Evolutionary conservation across 257 asterid species (phyloP), one percentile per base, ranked within the genome.

Genomic region (Hygrophila difformis): DNA sequence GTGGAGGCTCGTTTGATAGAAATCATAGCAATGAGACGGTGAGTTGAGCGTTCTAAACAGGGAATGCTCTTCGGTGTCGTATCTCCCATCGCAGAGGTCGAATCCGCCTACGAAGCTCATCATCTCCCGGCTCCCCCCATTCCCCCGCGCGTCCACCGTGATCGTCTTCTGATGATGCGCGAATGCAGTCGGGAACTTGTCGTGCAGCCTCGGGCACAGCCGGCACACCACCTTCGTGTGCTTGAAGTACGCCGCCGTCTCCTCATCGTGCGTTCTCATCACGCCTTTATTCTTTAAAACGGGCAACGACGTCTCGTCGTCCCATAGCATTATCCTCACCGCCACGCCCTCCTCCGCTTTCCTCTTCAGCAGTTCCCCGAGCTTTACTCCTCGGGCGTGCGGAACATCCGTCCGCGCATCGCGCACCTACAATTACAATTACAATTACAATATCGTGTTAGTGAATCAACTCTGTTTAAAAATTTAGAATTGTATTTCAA

Each of bases 41-140:
- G 70, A 64, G 46, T 87, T 87, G 2, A 87, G 92, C 4, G 95
- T 83, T 47, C 40, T 62, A 57, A 87, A 87, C 17, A 87, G 66
- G 0, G 95, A 87, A 46, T 87, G 97, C 12, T 74, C 74, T 39
- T 76, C 82, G 19, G 97, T 87, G 31, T 87, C 97, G 8, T 83
- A 87, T 2, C 97, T 78, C 8, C 97, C 97, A 64, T 87, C 93
- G 36, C 87, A 83, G n/a, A 87, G 76, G 66, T 87, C 95, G 42
- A 87, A 39, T 8, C 97, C 97, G 1, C 97, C 97, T 13, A 87
- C 26, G 49, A 83, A 87, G 76, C 88, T 74, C 57, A 44, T 63
- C 58, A 87, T 81, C 58, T 81, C 95, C 43, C 95, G 71, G 51
- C 37, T 63, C 44, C 77, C 64, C 45, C 84, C 74, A 36, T 57